These are phyloP conservation scores for Alternaria postmessia DNA, from an alignment of 2,329 filamentous ascomycete genomes.

Conservation along the genomic window DNA sequence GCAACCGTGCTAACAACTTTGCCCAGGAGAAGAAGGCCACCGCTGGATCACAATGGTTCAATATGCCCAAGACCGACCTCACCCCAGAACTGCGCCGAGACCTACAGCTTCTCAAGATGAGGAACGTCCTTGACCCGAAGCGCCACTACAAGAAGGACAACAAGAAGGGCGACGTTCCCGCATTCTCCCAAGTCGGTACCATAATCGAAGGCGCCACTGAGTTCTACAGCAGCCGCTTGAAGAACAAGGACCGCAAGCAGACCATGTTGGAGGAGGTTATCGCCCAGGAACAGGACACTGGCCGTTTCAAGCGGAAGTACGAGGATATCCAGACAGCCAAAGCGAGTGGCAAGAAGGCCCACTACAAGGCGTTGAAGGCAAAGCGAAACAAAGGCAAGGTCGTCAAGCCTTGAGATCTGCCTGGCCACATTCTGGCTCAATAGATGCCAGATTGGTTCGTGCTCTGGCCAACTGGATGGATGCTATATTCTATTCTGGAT, in stretches of 20 bases:
- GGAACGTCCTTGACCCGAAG: slow-evolving; percentile 87
- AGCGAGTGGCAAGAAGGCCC: slow-evolving; percentile 85
- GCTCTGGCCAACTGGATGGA: neutral
- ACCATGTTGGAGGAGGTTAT: slow-evolving; percentile 88
- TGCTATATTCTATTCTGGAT: neutral
- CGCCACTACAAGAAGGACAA: slow-evolving; percentile 89
- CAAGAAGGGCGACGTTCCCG: slow-evolving; percentile 73
- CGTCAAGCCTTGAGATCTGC: slow-evolving; percentile 42
- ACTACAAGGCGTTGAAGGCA: slow-evolving; percentile 81
- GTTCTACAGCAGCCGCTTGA: slow-evolving; percentile 80
- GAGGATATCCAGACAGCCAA: slow-evolving; percentile 82
- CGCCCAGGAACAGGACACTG: slow-evolving; percentile 68
- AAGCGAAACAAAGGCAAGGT: slow-evolving; percentile 58
- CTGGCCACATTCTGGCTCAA: neutral
- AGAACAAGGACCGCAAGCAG: slow-evolving; percentile 85
- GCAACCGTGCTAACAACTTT: slow-evolving; percentile 33
- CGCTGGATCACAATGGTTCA: slow-evolving; percentile 85
- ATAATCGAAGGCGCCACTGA: slow-evolving; percentile 89
- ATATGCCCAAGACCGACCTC: slow-evolving; percentile 82
- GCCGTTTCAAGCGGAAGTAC: slow-evolving; percentile 88
- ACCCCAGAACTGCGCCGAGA: slow-evolving; percentile 89
- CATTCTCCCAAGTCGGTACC: slow-evolving; percentile 88
- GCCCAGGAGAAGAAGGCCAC: slow-evolving; percentile 67
- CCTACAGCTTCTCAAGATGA: slow-evolving; percentile 87
- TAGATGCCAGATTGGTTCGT: neutral